Evolutionary conservation across 305 asterid genomes (phyloP).

Genomic region (Fraxinus platypoda): DNA sequence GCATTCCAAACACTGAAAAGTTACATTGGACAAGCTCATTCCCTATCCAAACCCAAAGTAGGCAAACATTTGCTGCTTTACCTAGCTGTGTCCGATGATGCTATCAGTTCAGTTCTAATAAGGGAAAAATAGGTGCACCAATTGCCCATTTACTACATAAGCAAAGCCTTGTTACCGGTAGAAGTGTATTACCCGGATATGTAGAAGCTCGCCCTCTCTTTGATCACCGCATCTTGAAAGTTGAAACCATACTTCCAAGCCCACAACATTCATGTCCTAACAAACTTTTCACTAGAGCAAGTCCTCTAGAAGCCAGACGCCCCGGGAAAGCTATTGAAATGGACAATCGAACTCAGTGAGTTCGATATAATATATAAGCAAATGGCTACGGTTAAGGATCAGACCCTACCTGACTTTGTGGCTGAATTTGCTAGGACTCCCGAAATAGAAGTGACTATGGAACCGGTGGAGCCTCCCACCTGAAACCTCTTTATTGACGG

Average conservation of each 20-base stretch:
- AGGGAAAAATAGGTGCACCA: too few relatives aligned
- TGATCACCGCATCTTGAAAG: not conserved
- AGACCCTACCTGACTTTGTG: not conserved
- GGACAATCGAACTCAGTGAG: not conserved
- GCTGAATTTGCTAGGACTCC: not conserved
- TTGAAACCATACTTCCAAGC: not conserved
- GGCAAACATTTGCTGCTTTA: too few relatives aligned
- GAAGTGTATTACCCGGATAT: too few relatives aligned
- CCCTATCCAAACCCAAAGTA: too few relatives aligned
- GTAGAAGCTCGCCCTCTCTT: not conserved
- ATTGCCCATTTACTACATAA: too few relatives aligned
- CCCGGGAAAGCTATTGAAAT: not conserved
- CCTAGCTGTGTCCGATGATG: too few relatives aligned
- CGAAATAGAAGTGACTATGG: not conserved
- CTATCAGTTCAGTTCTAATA: too few relatives aligned
- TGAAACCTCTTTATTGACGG: not conserved
- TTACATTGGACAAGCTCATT: too few relatives aligned
- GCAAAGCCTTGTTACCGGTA: too few relatives aligned
- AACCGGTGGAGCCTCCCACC: not conserved
- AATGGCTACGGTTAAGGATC: not conserved
- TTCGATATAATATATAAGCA: not conserved
- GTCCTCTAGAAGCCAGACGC: not conserved
- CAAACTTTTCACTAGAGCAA: not conserved
- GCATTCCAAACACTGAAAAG: too few relatives aligned
- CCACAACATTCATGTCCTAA: not conserved